Base-by-base conservation (phyloP, 2,329 filamentous ascomycete genomes). In the Xylariomycetidae sp. region DNA sequence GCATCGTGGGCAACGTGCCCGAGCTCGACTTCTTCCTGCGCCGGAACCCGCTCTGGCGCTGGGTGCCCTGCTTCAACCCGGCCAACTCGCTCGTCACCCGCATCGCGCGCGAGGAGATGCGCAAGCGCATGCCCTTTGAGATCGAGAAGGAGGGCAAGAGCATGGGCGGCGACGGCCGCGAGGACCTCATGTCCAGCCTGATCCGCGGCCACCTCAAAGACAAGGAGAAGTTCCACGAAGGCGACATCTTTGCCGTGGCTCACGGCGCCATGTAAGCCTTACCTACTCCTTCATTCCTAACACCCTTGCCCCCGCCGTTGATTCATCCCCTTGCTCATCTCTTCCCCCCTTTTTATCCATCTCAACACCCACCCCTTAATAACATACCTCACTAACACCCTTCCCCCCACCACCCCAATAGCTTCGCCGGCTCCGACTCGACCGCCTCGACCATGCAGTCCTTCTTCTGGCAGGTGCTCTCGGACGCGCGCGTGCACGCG, bases 341-440 rank as follows among this genome's bases (percentile, higher is more conserved):
- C n/a, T n/a, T n/a, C 4, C 9, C 18, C 11, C 8, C 13, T 7
- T 15, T 5, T 23, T 31, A 25, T 34, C 23, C 12, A 13, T 23
- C 4, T 4, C n/a, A n/a, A n/a, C n/a, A n/a, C n/a, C n/a, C n/a
- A n/a, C n/a, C n/a, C n/a, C n/a, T n/a, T n/a, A n/a, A n/a, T n/a
- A n/a, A n/a, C n/a, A n/a, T n/a, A n/a, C n/a, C n/a, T n/a, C n/a
- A n/a, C 2, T n/a, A n/a, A 5, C 7, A 14, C 12, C 25, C 6
- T 12, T 19, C 2, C 27, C 16, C 15, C 7, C 5, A 3, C 13
- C 12, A 29, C 34, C 7, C 34, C 8, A 32, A 9, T 26, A 74
- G 70, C 41, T 72, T 77, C 48, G 74, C 74, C 12, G 76, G 76
- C 16, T 77, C 75, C 14, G 75, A 80, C 54, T 77, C 74, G 0